Percentiles rank a stretch among this genome's conserved stretches.
These are phyloP conservation scores for Vicia sativa DNA, from an alignment of 306 rosid species.

Conservation along the genomic window DNA sequence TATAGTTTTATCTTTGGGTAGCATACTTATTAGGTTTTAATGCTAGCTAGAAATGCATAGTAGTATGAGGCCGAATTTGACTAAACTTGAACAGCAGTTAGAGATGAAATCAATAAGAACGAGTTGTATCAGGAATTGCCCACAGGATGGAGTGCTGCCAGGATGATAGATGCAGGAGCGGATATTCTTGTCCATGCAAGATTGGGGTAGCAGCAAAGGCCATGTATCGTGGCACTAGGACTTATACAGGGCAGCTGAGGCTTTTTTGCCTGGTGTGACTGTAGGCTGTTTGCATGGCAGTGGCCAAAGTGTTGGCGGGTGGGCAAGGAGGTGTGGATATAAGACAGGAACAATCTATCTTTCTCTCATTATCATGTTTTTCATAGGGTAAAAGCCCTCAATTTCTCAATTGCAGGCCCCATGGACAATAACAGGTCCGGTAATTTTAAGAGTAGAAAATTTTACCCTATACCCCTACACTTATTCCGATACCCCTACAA, in stretches of 20 bases:
- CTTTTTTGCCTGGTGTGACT: not conserved
- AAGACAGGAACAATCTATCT: not conserved
- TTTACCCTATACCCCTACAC: too few species aligned
- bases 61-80: not conserved
- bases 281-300: not conserved
- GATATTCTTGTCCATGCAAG: not conserved
- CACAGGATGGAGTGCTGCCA: not conserved
- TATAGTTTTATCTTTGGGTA: not conserved
- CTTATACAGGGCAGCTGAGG: not conserved
- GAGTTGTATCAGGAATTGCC: not conserved
- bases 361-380: not conserved
- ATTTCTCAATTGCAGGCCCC: too few species aligned
- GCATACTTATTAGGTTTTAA: not conserved
- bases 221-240: not conserved
- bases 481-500: too few species aligned
- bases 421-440: too few species aligned
- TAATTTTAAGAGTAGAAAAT: too few species aligned
- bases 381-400: not conserved
- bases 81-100: not conserved
- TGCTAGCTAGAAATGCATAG: not conserved
- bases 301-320: not conserved
- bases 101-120: not conserved
- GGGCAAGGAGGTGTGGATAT: not conserved
- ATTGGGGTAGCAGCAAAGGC: not conserved
- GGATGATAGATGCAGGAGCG: not conserved